Evolutionary conservation across 768 basidiomycete species (phyloP).

Genomic region (Sporobolomyces pararoseus): DNA sequence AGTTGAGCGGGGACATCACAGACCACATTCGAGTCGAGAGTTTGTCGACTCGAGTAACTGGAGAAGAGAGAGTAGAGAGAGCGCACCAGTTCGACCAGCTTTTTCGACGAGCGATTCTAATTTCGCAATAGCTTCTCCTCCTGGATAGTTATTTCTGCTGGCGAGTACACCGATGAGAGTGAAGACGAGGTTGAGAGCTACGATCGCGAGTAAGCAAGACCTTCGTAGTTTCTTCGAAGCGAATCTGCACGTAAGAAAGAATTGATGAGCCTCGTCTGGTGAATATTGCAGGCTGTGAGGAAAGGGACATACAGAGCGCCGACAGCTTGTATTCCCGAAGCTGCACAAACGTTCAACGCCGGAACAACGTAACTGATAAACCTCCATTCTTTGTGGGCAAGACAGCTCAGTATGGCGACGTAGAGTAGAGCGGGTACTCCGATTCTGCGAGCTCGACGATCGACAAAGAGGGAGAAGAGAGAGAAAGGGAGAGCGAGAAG

Average conservation of each 20-base stretch:
- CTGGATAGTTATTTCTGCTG: constrained; percentile 80
- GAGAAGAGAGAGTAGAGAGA: not conserved
- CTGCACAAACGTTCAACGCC: constrained; percentile 71
- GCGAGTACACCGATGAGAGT: constrained; percentile 59
- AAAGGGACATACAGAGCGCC: constrained; percentile 60
- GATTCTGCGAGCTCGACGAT: constrained; percentile 57
- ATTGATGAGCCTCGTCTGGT: too few relatives aligned
- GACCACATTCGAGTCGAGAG: too few relatives aligned
- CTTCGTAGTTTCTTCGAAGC: constrained; percentile 19
- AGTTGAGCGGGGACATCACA: not conserved
- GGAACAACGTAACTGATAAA: constrained; percentile 88
- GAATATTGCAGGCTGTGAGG: too few relatives aligned
- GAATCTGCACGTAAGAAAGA: too few relatives aligned
- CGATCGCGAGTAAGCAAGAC: constrained; percentile 51
- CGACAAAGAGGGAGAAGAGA: constrained; percentile 56
- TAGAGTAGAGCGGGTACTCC: constrained; percentile 58
- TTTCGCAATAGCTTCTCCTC: constrained; percentile 64
- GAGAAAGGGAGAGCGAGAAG: constrained; percentile 63
- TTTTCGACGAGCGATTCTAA: constrained; percentile 55
- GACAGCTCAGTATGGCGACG: constrained; percentile 62
- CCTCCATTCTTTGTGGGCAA: constrained; percentile 97
- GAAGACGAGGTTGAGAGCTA: constrained; percentile 57
- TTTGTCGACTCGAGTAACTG: too few relatives aligned
- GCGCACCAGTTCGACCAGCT: constrained; percentile 17
- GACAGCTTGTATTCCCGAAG: constrained; percentile 55